Evolutionary conservation across 164 flowering plant genomes (phyloP).

Genomic region (Pachysandra terminalis): DNA sequence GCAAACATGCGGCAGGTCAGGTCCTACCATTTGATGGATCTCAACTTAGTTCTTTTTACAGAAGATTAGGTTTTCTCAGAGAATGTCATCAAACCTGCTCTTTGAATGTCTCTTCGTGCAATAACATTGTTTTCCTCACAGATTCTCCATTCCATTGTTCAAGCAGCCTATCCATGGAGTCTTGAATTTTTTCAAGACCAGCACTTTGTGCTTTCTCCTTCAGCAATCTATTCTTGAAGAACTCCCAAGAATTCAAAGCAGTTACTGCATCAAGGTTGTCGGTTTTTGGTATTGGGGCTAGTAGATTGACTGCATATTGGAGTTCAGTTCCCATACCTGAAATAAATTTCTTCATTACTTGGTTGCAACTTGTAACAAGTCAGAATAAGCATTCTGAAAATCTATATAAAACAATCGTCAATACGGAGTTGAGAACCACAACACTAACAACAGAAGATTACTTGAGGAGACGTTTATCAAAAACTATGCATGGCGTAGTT

Average conservation of each 20-base stretch:
- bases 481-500: no score
- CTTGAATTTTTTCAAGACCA: constrained; percentile 18
- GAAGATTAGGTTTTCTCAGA: neutral
- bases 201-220: constrained; percentile 8
- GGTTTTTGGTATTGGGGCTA: constrained; percentile 19
- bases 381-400: neutral
- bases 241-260: constrained; percentile 22
- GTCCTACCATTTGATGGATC: no score
- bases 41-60: no score
- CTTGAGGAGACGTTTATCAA: no score
- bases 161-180: constrained; percentile 40
- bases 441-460: no score
- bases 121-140: constrained; percentile 50
- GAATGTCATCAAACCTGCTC: constrained; percentile 49
- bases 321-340: constrained; percentile 69
- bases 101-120: constrained; percentile 63
- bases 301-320: constrained; percentile 32
- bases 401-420: neutral
- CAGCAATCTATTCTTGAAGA: constrained; percentile 11
- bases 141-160: constrained; percentile 42
- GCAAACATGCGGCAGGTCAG: no score
- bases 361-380: neutral
- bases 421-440: neutral
- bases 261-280: constrained; percentile 13
- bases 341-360: constrained; percentile 2